Base-by-base conservation (phyloP, 176 grass and related monocot species). In the Ananas comosus region DNA sequence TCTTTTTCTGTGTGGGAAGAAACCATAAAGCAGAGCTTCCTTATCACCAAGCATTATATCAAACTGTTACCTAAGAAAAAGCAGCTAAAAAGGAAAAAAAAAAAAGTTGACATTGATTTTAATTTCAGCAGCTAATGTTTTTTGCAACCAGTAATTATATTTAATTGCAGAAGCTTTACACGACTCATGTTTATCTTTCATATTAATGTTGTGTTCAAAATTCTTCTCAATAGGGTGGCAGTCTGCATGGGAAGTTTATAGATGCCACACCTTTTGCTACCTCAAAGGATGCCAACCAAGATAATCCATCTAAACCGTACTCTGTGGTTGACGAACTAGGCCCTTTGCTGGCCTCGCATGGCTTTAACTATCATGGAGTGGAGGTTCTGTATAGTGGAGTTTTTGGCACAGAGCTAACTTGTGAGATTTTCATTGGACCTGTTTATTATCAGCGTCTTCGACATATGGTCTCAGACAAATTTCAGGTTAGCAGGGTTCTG, bases 391-490 rank as follows among this genome's bases (percentile, higher is more conserved):
- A 96, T 68, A 96, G 86, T 72, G 93, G 93, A 76, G 68, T 96
- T 67, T 89, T 87, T 76, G 93, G 93, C 65, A 92, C 79, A 29
- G 83, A 92, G 74, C 50, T 92, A 70, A 53, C 51, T 13, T 96
- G 76, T 74, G 93, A 85, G 79, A 96, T 96, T 69, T 96, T 96
- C 68, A 81, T 96, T 65, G 93, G 93, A 54, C 93, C 93, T 51
- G 93, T 96, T 79, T 96, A 96, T 79, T 96, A 96, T 63, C 93
- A 96, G 64, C 89, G 93, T 66, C 93, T 96, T 75, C 81, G 93
- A 56, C 93, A 96, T 82, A 96, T 96, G 93, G 93, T 96, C 67
- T 96, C 93, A 2, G 93, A 96, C 23, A 96, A 96, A 84, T 96
- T 89, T 79, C 93, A 96, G 93, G 93, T 96, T 65, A 53, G 64